A percentile compares a stretch with the other conserved stretches of the same genome.
Conservation (phyloP, 1,284 basidiomycete genomes). For the Albatrellus sp. region DNA sequence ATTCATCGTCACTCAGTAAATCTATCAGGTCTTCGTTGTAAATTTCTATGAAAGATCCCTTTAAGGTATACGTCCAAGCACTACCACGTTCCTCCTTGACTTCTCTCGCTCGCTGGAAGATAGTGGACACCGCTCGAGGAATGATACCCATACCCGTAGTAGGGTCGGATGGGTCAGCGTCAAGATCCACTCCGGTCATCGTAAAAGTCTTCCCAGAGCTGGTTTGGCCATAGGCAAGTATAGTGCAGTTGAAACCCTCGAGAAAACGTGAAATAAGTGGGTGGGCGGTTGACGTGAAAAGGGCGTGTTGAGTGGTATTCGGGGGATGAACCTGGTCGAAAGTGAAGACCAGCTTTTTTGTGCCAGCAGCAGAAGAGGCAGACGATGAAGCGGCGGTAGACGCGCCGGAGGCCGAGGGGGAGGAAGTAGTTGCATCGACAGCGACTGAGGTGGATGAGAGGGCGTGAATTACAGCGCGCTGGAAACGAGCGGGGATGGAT, state of each 20-base stretch:
- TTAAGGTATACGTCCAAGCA: slow-evolving; percentile 63
- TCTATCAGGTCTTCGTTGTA: slow-evolving; percentile 98
- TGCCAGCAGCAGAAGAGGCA: slow-evolving; percentile 38
- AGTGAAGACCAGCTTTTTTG: slow-evolving; percentile 79
- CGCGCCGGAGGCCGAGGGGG: slow-evolving; percentile 30
- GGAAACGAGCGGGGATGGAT: slow-evolving; percentile 88
- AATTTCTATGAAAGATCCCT: slow-evolving; percentile 89
- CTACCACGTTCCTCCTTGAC: slow-evolving; percentile 64
- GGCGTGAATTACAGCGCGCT: slow-evolving; percentile 78
- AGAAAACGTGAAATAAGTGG: slow-evolving; percentile 85
- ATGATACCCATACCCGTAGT: slow-evolving; percentile 86
- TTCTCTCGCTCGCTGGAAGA: slow-evolving; percentile 73
- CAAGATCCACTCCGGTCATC: slow-evolving; percentile 86
- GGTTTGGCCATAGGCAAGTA: slow-evolving; percentile 96
- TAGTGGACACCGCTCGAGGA: slow-evolving; percentile 86
- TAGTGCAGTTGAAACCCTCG: slow-evolving; percentile 95
- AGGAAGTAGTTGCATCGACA: slow-evolving; percentile 52
- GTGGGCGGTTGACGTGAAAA: slow-evolving; percentile 77
- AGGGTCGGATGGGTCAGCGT: slow-evolving; percentile 66
- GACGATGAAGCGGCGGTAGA: slow-evolving; percentile 32
- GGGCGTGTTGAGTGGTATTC: slow-evolving; percentile 68
- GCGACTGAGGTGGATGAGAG: slow-evolving; percentile 56
- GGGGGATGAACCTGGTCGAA: slow-evolving; percentile 93
- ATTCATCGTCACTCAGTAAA: slow-evolving; percentile 62
- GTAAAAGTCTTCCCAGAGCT: slow-evolving; percentile 96